Conservation (phyloP, 129 eudicot genomes). For the Gnaphalium uliginosum region DNA sequence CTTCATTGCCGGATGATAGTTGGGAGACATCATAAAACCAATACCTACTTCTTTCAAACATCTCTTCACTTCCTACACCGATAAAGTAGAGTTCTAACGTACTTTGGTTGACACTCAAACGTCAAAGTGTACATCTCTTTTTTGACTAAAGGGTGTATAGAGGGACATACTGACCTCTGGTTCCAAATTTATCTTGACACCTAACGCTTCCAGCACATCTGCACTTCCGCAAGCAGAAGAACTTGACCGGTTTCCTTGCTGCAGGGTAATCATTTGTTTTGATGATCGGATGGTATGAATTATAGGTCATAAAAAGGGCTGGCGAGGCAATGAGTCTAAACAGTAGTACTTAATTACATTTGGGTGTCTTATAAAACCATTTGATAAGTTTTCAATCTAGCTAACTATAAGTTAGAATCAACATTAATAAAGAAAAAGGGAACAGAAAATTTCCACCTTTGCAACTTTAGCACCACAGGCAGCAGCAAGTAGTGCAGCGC, state of each 20-base stretch:
- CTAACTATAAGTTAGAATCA: neutral
- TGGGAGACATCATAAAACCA: constrained; percentile 95
- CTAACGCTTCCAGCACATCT: constrained; percentile 78
- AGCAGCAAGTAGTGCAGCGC: constrained; percentile 88
- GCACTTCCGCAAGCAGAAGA: constrained; percentile 98
- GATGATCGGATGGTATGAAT: neutral
- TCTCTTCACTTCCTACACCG: constrained; percentile 54
- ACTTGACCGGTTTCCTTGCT: constrained; percentile 96
- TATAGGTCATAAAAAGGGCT: neutral
- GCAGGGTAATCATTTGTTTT: constrained; percentile 10
- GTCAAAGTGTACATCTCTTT: constrained; percentile 13
- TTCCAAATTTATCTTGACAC: constrained; percentile 65
- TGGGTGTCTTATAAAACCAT: too few species aligned
- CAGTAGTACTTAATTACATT: too few species aligned
- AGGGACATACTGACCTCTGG: constrained; percentile 60
- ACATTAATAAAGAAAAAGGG: neutral
- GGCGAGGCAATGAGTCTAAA: neutral
- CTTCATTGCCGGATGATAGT: constrained; percentile 89
- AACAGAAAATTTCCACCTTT: constrained; percentile 42
- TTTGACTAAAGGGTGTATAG: neutral
- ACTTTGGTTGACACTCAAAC: neutral
- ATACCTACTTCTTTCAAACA: constrained; percentile 81
- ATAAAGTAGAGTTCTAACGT: neutral
- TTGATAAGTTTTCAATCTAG: neutral
- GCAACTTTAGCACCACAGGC: constrained; percentile 94